These are phyloP conservation scores for Brassica napus DNA, from an alignment of 345 rosid species.

Conservation along the genomic window Da-Ae NC_063442.1:18828501-18829000, in stretches of 20 bases:
- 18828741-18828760: slow-evolving; percentile 66
- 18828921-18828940: slow-evolving; percentile 80
- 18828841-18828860: slow-evolving; percentile 63
- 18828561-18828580: background rate
- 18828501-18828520: background rate
- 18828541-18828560: background rate
- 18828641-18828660: background rate
- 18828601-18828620: background rate
- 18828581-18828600: background rate
- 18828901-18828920: slow-evolving; percentile 72
- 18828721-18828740: slow-evolving; percentile 94
- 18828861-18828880: slow-evolving; percentile 70
- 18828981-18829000: slow-evolving; percentile 85
- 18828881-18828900: slow-evolving; percentile 72
- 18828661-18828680: background rate
- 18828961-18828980: slow-evolving; percentile 83
- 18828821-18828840: slow-evolving; percentile 82
- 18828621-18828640: background rate
- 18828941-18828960: slow-evolving; percentile 89
- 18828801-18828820: slow-evolving; percentile 85
- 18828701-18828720: slow-evolving; percentile 39
- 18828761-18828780: slow-evolving; percentile 71
- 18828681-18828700: background rate
- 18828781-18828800: slow-evolving; percentile 76
- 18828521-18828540: background rate